Base-by-base conservation (phyloP, 2,329 filamentous ascomycete species). In the Sclerotinia glacialis region DNA sequence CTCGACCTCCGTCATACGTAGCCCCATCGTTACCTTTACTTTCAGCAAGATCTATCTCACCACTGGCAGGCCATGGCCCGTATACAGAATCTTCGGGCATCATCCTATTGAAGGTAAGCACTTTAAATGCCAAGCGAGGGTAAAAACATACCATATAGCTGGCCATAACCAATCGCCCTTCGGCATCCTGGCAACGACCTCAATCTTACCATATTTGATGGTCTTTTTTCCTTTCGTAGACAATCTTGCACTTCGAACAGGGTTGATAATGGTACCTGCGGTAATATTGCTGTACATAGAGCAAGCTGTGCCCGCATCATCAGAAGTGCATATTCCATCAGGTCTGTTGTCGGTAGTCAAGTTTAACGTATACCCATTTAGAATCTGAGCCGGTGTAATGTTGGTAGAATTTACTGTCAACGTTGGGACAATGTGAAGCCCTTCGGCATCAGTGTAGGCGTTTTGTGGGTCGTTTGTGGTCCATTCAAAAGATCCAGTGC, bases 81-180 rank as follows among this genome's bases (percentile, higher is more conserved):
- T 85, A 85, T 5, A 76, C 77, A 18, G 75, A 76, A 52, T 80
- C 74, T 69, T 79, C 77, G 6, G 83, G 83, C 79, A 83, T 81
- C 80, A 85, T 83, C 81, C 79, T 73, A 5, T n/a, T 49, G 6
- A 37, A n/a, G 12, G 23, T 56, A 18, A 56, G 55, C 18, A 50
- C 8, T 28, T 44, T 28, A 14, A 11, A 26, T 18, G 12, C 7
- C 3, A 34, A 34, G 7, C 0, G 5, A 11, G 16, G 6, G 2
- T 40, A 59, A 18, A 46, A 67, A 56, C 53, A 40, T 65, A 63
- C 72, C 71, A 72, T 50, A 81, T 80, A 2, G 78, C 78, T 40
- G 80, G 83, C 83, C 83, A 85, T 31, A 86, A 73, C 83, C 83
- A 86, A 72, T 85, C 82, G 5, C 83, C 83, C 44, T 74, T 74